A percentile compares a stretch with the other conserved stretches of the same genome.
Evolutionary conservation across 148 eudicot genomes (phyloP).

Genomic region (Chenopodium formosanum): DNA sequence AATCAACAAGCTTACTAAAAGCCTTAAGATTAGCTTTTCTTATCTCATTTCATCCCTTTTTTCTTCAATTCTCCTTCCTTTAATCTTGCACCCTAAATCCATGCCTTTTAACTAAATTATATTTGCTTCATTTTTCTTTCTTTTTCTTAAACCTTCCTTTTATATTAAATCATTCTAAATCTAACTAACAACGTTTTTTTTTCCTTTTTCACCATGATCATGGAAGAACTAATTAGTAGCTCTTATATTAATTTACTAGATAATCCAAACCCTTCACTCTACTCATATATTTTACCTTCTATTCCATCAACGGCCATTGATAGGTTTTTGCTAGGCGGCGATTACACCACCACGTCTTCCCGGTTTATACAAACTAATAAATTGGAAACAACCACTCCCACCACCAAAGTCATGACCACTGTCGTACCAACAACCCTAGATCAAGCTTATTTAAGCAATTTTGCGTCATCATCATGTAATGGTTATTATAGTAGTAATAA

Average conservation of each 20-base stretch:
- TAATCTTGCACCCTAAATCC: conserved; percentile 18
- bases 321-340: conserved; percentile 36
- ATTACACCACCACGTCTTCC: neutral
- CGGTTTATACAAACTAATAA: too few species aligned
- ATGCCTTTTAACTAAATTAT: too few species aligned
- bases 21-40: conserved; percentile 26
- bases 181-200: neutral
- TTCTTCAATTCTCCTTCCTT: neutral
- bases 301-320: conserved; percentile 40
- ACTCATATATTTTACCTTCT: conserved; percentile 33
- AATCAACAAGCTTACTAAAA: conserved; percentile 17
- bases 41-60: neutral
- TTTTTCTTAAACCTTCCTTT: neutral
- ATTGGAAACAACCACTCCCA: neutral
- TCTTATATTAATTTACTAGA: conserved; percentile 16
- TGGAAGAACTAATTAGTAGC: conserved; percentile 24
- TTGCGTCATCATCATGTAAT: neutral
- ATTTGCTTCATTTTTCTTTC: conserved; percentile 6
- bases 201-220: neutral
- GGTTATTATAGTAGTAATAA: neutral
- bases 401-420: conserved; percentile 1
- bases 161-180: neutral
- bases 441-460: neutral
- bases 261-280: conserved; percentile 16
- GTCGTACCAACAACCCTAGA: neutral